Conservation (phyloP, 306 rosid genomes). For the Amphicarpaea edgeworthii region DNA sequence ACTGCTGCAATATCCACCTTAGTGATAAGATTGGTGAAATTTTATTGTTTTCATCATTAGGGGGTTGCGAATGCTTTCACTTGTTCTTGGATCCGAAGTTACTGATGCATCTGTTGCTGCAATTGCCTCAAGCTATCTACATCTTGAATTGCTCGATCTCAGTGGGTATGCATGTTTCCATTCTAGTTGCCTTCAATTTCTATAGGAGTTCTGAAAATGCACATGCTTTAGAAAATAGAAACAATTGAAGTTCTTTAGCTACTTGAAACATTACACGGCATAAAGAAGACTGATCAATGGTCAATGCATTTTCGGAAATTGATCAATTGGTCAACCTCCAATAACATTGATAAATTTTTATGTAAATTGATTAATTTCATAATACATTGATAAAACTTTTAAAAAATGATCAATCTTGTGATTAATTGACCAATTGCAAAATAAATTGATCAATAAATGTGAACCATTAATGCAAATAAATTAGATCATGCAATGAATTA, state of each 20-base stretch:
- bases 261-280: background rate
- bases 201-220: background rate
- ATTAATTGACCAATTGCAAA: background rate
- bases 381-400: background rate
- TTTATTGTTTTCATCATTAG: constrained; percentile 45
- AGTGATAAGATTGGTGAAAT: constrained; percentile 31
- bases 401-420: background rate
- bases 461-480: background rate
- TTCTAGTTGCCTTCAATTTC: constrained; percentile 22
- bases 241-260: background rate
- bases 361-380: background rate
- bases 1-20: background rate
- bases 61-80: constrained; percentile 89
- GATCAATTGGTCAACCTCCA: background rate
- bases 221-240: background rate
- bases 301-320: background rate
- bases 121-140: constrained; percentile 80
- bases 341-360: background rate
- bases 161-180: constrained; percentile 75
- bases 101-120: constrained; percentile 99
- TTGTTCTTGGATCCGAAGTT: constrained; percentile 93
- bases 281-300: background rate
- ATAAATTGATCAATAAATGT: background rate
- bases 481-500: background rate
- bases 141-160: constrained; percentile 87